Evolutionary conservation across 129 eudicot species (phyloP), one percentile per base, ranked within the genome.

Genomic region (Chrysanthemum seticuspe): DNA sequence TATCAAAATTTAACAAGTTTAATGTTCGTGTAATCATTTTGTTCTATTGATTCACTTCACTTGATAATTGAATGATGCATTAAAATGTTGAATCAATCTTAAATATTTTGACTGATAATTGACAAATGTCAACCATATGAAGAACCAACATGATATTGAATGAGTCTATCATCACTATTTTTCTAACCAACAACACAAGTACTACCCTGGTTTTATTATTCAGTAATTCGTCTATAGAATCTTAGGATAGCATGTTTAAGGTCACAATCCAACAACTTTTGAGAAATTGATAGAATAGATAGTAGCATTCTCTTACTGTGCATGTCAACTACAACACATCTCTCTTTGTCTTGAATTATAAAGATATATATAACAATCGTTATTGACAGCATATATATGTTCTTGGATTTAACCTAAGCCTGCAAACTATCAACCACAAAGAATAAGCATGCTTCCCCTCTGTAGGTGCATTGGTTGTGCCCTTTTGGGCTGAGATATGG

Each of bases 181-280:
- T 47, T 59, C 45, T 72, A 40, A 72, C 58, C 76, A 72, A 60
- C 49, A 72, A 59, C 49, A 47, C 15, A 69, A 47, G 48, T 44
- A 72, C 68, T 61, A 47, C 68, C 4, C 74, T 23, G 48, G 31
- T 72, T 47, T 25, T 1, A 3, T 72, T 60, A 60, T 72, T 14
- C 16, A 14, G 47, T 54, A 55, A 12, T 21, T 44, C 14, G 50
- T 74, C 57, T 23, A 4, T 65, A 74, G 78, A 74, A 64, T 51
- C 72, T 55, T 64, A 64, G 72, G 72, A 74, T 74, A 51, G 21
- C 60, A 62, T 74, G 65, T 74, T 21, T 56, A 74, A 74, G 78
- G 78, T 74, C 78, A 64, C 78, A 65, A 74, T 74, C 78, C 45
- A 74, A 52, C 8, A 45, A 54, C 78, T 74, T 74, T 74, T 53